Base-by-base conservation (phyloP, 306 rosid genomes). In the Ormosia semicastrata region DNA sequence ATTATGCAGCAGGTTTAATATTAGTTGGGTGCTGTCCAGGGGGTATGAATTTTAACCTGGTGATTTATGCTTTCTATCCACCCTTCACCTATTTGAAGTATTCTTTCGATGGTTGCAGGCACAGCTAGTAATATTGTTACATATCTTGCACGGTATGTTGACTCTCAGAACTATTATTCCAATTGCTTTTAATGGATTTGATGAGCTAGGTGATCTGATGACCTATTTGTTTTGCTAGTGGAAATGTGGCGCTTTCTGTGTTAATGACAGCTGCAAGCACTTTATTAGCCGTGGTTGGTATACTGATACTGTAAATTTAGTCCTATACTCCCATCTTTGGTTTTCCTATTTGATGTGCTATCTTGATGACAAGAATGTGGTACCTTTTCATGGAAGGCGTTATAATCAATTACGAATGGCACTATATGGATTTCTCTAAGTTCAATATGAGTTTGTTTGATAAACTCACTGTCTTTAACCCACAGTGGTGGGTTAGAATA, bases 241-340 rank as follows among this genome's bases (percentile, higher is more conserved):
- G 94, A 88, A 94, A 92, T 57, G 97, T 94, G 80, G 97, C 97
- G 5, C 93, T 94, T 77, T 94, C 97, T 1, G 97, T 94, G 66
- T 67, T 94, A 52, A 94, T 92, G 98, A 94, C 98, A 53, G 91
- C 98, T 30, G 87, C 92, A 3, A 94, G 97, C 90, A 94, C 98
- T 68, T 12, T 92, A 77, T 67, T 92, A 24, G 90, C 94, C 0
- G 94, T 91, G 98, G 98, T 94, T 63, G 44, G 97, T 87, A 62
- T 49, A 11, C 17, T n/a, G n/a, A n/a, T 58, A 85, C 64, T 30
- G 60, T 66, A 37, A 15, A 80, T 39, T 10, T 37, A 76, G n/a
- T 86, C 66, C 72, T 66, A 9, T 37, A 76, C 13, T 86, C 66
- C 72, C 62, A 9, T 57, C 17, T 62, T 12, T 58, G 32, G n/a